Evolutionary conservation across 2,329 filamentous ascomycete species (phyloP).

Genomic region (Neonectria sp.): DNA sequence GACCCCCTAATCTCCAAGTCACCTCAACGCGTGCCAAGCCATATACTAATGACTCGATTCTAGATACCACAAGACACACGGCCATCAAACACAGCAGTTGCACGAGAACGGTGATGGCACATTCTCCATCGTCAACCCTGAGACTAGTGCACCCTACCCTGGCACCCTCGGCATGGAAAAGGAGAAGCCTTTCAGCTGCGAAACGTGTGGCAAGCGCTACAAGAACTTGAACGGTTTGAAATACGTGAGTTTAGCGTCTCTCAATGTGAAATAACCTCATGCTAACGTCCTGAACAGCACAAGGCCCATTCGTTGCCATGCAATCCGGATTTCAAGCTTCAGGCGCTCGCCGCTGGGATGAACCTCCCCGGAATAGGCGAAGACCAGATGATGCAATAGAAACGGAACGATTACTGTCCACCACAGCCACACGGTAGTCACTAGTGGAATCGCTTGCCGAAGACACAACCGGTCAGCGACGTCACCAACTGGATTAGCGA

Average conservation of each 20-base stretch:
- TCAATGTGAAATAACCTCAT: background rate
- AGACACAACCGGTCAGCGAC: constrained; percentile 7
- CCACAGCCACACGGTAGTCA: background rate
- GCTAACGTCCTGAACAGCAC: constrained; percentile 65
- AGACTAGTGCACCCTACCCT: constrained; percentile 93
- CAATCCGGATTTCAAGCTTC: constrained; percentile 81
- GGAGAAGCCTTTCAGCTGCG: constrained; percentile 98
- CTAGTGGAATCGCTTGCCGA: constrained; percentile 16
- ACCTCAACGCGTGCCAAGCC: background rate
- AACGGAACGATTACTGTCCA: background rate
- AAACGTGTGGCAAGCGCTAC: constrained; percentile 97
- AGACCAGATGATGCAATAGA: constrained; percentile 57
- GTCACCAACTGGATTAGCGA: constrained; percentile 10
- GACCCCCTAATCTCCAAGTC: constrained; percentile 36
- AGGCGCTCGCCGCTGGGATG: constrained; percentile 61
- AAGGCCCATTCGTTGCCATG: constrained; percentile 90
- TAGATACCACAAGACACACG: constrained; percentile 84
- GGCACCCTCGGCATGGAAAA: constrained; percentile 99
- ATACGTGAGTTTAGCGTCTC: constrained; percentile 73
- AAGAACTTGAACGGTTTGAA: constrained; percentile 99
- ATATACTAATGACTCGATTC: constrained; percentile 33
- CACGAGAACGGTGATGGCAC: constrained; percentile 98
- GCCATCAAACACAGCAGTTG: constrained; percentile 95
- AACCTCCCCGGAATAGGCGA: constrained; percentile 62
- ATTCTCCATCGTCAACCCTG: constrained; percentile 97